phyloP scores from a whole-genome alignment of 768 basidiomycete species.

The Serendipita sp. region DNA sequence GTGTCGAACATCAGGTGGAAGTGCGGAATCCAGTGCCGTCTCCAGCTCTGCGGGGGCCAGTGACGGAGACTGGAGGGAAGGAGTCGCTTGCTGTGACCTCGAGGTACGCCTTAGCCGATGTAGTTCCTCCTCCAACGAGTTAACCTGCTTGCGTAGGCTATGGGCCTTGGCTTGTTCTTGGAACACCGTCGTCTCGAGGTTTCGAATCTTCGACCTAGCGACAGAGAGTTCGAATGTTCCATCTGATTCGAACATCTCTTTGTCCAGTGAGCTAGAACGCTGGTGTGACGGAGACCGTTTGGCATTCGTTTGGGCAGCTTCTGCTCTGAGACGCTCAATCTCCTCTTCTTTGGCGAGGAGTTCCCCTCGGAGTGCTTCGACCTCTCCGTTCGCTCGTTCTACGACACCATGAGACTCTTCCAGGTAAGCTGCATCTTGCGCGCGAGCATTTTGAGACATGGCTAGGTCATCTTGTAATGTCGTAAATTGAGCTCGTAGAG shows the following conservation, averaged over 20 bases:
- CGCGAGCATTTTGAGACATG: constrained; percentile 34
- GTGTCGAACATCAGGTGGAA: constrained; percentile 23
- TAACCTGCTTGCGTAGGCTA: constrained; percentile 49
- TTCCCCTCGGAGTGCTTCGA: constrained; percentile 52
- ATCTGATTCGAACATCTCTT: constrained; percentile 58
- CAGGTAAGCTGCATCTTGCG: constrained; percentile 28
- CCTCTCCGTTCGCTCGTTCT: constrained; percentile 45
- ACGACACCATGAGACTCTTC: constrained; percentile 51
- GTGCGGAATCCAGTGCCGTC: no score
- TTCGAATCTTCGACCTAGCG: constrained; percentile 63
- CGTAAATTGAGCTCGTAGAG: constrained; percentile 22
- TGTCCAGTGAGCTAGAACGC: constrained; percentile 28
- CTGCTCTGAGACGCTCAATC: constrained; percentile 36
- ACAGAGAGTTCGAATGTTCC: constrained; percentile 66
- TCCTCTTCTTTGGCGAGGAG: constrained; percentile 48
- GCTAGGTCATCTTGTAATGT: constrained; percentile 32
- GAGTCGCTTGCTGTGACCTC: constrained; percentile 32
- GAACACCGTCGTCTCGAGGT: constrained; percentile 55
- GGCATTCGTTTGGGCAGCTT: constrained; percentile 22
- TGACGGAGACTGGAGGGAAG: constrained; percentile 27
- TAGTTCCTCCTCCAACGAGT: constrained; percentile 49
- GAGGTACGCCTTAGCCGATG: constrained; percentile 28
- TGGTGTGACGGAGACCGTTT: not conserved
- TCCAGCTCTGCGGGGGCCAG: constrained; percentile 23
- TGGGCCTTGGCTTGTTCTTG: constrained; percentile 56